Evolutionary conservation across 345 rosid genomes (phyloP), one percentile per base, ranked within the genome.

Genomic region (Acer campestre): DNA sequence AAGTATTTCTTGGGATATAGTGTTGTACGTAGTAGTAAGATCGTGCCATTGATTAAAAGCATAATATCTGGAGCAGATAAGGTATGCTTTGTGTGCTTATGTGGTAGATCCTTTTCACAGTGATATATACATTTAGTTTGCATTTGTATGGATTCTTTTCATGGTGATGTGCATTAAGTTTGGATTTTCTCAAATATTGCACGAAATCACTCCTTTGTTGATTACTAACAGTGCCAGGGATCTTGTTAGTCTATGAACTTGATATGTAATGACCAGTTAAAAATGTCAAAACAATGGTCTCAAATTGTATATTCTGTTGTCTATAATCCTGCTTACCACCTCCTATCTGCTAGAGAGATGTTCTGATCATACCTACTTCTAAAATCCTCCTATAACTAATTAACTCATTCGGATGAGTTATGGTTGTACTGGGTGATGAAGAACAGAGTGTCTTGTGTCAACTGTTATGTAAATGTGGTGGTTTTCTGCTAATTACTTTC

Each of bases 1-100:
- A 97, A 97, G 85, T 97, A 97, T 73, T 94, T 97, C 82, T 83
- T 97, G 86, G 98, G 99, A 76, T 97, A 97, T 86, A 80, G 76
- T 67, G 77, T 97, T 72, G 93, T 85, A 14, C 84, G 92, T 75
- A 94, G 98, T 80, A 91, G 94, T 87, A 84, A 93, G 91, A 94
- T 97, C 69, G 93, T 97, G 86, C 97, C 99, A 25, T 56, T 97
- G 75, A 81, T 97, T 73, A 85, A 89, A 85, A 97, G 99, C 85
- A 87, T 97, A 82, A 94, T 97, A 83, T 77, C 95, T 78, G 98
- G 99, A 79, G 85, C 84, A 58, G 96, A 93, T 79, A 61, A 90
- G 98, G 99, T 94, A 85, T 63, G 51, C 78, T 77, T 75, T 68
- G 17, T 78, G 72, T 64, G 51, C 51, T 71, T 66, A 53, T 42